Conservation (phyloP, 108 stramenopile species). For the Epithemia pelagica region DNA sequence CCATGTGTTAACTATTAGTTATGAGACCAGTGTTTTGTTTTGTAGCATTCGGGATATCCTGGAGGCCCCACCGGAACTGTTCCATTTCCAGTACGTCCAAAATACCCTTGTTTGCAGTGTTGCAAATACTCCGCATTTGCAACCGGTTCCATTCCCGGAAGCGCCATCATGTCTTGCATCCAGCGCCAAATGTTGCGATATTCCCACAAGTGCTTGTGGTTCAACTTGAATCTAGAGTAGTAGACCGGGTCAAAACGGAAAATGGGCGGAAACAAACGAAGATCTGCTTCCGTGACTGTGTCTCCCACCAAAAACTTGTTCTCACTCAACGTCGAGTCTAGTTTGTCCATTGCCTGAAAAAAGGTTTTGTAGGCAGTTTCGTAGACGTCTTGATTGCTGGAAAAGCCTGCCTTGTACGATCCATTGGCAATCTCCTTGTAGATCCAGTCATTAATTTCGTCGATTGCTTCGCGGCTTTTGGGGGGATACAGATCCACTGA, state of each 20-base stretch:
- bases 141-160: constrained; percentile 27
- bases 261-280: constrained; percentile 80
- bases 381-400: constrained; percentile 81
- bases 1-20: too few species aligned
- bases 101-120: constrained; percentile 46
- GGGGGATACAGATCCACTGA: constrained; percentile 77
- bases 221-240: constrained; percentile 83
- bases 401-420: constrained; percentile 90
- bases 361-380: constrained; percentile 80
- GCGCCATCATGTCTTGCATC: constrained; percentile 29
- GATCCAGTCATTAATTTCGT: constrained; percentile 77
- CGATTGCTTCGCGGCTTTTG: constrained; percentile 49
- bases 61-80: constrained; percentile 31
- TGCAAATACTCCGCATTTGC: constrained; percentile 26
- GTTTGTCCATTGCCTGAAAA: constrained; percentile 54
- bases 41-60: constrained; percentile 34
- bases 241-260: constrained; percentile 87
- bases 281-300: constrained; percentile 78
- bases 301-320: constrained; percentile 55
- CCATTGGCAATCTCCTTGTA: constrained; percentile 87
- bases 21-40: constrained; percentile 6
- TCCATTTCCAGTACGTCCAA: constrained; percentile 40
- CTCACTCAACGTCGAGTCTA: constrained; percentile 50
- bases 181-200: constrained; percentile 66
- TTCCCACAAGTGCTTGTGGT: constrained; percentile 30